Percentiles rank a stretch among this genome's conserved stretches.
phyloP scores from a whole-genome alignment of 73 alveolate species.

The Loxodes magnus region DNA sequence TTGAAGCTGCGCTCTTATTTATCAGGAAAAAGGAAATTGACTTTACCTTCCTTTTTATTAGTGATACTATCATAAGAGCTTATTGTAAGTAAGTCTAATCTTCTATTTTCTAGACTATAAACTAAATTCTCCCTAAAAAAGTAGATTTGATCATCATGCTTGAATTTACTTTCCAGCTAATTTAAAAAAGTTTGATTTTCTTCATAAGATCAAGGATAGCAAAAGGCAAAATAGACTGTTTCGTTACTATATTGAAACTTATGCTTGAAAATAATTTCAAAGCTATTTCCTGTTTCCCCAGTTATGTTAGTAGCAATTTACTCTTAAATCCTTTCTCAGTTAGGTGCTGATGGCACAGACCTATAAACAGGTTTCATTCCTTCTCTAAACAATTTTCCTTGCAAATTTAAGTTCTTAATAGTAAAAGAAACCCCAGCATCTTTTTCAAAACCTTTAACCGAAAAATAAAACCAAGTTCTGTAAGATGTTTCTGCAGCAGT shows the following conservation, averaged over 20 bases:
- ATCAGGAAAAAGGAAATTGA: neutral
- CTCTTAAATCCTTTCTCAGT: slow-evolving; percentile 14
- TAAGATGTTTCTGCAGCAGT: slow-evolving; percentile 10
- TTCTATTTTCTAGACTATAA: slow-evolving; percentile 18
- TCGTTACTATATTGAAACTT: neutral
- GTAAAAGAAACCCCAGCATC: slow-evolving; percentile 10
- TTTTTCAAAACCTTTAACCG: slow-evolving; percentile 14
- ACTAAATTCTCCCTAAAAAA: slow-evolving; percentile 13
- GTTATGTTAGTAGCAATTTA: slow-evolving; percentile 5
- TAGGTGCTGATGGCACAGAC: slow-evolving; percentile 4
- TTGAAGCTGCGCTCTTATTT: neutral
- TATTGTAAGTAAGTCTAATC: slow-evolving; percentile 16
- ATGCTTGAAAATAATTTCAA: neutral
- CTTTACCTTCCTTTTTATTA: slow-evolving; percentile 8
- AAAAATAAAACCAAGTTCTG: slow-evolving; percentile 41
- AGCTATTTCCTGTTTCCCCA: slow-evolving; percentile 20
- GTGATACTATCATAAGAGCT: slow-evolving; percentile 4
- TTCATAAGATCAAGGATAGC: slow-evolving; percentile 26
- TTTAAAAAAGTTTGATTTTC: slow-evolving; percentile 15
- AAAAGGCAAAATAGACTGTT: slow-evolving; percentile 23
- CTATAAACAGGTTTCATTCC: slow-evolving; percentile 32
- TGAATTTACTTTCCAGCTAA: slow-evolving; percentile 9
- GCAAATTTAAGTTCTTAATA: slow-evolving; percentile 24
- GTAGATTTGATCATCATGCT: neutral
- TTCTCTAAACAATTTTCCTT: slow-evolving; percentile 23